Evolutionary conservation across 2,329 filamentous ascomycete species (phyloP), one percentile per base, ranked within the genome.

Genomic region (Zelopaecilomyces penicillatus): DNA sequence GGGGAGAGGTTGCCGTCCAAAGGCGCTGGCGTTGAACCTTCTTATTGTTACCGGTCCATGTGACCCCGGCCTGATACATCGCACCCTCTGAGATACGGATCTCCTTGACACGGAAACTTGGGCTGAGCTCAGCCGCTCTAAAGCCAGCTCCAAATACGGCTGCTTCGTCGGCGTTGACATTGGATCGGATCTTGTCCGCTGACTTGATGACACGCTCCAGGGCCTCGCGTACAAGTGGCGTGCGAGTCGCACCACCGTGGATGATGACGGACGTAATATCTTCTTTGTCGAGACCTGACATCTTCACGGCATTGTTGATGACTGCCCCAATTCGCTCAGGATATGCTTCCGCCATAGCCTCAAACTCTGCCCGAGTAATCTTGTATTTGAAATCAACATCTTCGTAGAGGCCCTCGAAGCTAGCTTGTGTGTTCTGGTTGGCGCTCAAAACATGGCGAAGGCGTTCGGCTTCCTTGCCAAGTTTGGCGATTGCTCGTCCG

Each of bases 101-200:
- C 60, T 97, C 93, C 75, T 97, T 98, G 61, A 98, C 93, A 50
- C 89, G 84, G 80, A 98, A 98, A 62, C 86, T 91, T 35, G 91
- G 89, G 67, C 88, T 96, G 47, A 98, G 75, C 55, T 87, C 82
- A 42, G 93, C 93, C 41, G 87, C 93, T 60, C 90, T 87, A 75
- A 98, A 97, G 29, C 85, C 90, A 44, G 93, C 91, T 56, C 93
- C 93, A 64, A 97, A 95, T 7, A 95, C 93, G 41, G 93, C 93
- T 27, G 93, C 85, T 67, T 98, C 93, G 58, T 98, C 93, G 8
- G 91, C 86, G 68, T 98, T 98, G 60, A 98, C 93, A 57, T 94
- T 98, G 59, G 83, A 85, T 52, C 89, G 84, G 48, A 98, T 74
- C 71, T 95, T 96, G 42, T 85, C 80, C 6, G 81, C 66, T 12